phyloP scores from a whole-genome alignment of 2,329 filamentous ascomycete species.

The Colletotrichum theobromicola region DNA sequence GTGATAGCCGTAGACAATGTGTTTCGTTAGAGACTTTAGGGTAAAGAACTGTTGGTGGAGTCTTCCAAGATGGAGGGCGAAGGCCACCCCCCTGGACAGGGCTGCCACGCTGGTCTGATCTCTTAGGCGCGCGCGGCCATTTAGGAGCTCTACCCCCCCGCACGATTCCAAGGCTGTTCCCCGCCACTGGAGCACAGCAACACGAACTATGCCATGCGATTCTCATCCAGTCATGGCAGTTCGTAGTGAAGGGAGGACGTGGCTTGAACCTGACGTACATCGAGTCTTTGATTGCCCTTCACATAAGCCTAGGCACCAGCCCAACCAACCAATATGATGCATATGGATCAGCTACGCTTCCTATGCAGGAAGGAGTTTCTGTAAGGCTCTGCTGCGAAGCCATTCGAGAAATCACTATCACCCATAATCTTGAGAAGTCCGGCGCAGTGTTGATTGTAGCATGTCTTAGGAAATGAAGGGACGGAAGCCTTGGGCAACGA shows the following conservation, averaged over 20 bases:
- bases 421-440: background rate
- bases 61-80: background rate
- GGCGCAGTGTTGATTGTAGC: background rate
- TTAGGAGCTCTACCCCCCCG: background rate
- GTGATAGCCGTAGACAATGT: background rate
- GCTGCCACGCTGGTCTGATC: background rate
- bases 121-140: background rate
- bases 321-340: background rate
- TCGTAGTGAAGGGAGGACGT: background rate
- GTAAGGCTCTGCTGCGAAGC: background rate
- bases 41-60: background rate
- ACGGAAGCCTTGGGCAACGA: background rate
- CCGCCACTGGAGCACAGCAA: background rate
- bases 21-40: background rate
- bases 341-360: background rate
- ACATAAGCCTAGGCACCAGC: background rate
- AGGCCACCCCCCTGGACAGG: background rate
- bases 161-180: background rate
- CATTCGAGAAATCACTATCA: background rate
- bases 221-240: background rate
- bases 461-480: background rate
- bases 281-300: background rate
- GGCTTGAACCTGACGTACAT: background rate
- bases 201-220: background rate
- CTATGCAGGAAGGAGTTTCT: background rate